phyloP scores from a whole-genome alignment of 177 flowering plant genomes.

The Tripterygium wilfordii region DNA sequence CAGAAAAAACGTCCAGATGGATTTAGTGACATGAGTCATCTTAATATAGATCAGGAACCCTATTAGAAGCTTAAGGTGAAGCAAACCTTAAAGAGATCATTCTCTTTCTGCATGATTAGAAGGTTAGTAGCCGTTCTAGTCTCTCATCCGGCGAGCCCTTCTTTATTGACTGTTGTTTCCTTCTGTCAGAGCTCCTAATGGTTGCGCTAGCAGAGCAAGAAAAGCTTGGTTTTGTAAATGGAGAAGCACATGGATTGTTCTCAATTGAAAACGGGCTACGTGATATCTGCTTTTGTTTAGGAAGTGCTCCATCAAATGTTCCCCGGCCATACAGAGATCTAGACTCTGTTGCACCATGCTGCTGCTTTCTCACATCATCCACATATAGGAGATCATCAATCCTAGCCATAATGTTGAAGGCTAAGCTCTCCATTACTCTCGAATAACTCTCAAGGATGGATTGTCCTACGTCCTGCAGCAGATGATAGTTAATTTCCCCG shows the following conservation, averaged over 20 bases:
- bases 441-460: conserved; percentile 67
- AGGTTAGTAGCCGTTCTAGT: conserved; percentile 19
- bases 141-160: conserved; percentile 18
- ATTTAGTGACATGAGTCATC: no score
- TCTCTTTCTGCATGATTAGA: conserved; percentile 15
- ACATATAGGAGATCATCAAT: conserved; percentile 53
- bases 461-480: conserved; percentile 60
- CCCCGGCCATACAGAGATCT: conserved; percentile 19
- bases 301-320: conserved; percentile 21
- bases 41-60: no score
- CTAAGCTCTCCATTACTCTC: conserved; percentile 56
- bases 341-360: conserved; percentile 27
- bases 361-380: conserved; percentile 38
- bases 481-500: background rate
- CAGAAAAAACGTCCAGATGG: no score
- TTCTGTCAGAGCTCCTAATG: conserved; percentile 27
- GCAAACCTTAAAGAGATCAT: no score
- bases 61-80: no score
- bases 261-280: conserved; percentile 43
- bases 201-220: conserved; percentile 26
- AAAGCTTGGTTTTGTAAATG: conserved; percentile 43
- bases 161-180: conserved; percentile 5
- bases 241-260: conserved; percentile 36
- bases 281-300: conserved; percentile 28
- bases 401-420: conserved; percentile 50